Evolutionary conservation across 495 filamentous ascomycete species (phyloP).

Genomic region (Penicillium cosmopolitanum): DNA sequence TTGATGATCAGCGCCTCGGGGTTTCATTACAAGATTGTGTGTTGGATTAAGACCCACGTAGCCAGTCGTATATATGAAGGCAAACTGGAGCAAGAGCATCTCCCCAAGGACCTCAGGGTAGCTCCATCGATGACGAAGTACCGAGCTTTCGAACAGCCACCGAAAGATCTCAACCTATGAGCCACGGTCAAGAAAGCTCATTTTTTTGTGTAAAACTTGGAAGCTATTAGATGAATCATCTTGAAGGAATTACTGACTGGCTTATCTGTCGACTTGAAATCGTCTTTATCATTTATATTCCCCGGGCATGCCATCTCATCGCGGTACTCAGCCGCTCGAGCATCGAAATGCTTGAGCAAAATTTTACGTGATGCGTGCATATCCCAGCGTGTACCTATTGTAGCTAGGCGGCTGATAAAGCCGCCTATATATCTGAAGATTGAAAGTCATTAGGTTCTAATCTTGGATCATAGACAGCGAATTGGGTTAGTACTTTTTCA

Average conservation of each 20-base stretch:
- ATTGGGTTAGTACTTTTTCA: constrained; percentile 19
- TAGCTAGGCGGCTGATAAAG: constrained; percentile 19
- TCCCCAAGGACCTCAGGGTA: constrained; percentile 32
- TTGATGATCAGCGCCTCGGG: neutral
- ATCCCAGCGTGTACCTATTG: constrained; percentile 27
- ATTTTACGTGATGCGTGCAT: constrained; percentile 32
- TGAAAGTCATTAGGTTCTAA: neutral
- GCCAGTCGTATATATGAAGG: constrained; percentile 32
- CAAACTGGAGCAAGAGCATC: constrained; percentile 31
- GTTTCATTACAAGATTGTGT: neutral
- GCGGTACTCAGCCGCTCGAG: constrained; percentile 27
- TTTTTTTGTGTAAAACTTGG: neutral
- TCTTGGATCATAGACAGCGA: neutral
- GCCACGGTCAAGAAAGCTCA: neutral
- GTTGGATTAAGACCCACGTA: constrained; percentile 17
- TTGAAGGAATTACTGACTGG: constrained; percentile 18
- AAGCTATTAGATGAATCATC: too few relatives aligned
- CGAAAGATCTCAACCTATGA: constrained; percentile 29
- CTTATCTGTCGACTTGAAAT: constrained; percentile 5
- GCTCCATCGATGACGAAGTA: constrained; percentile 25
- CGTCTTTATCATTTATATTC: neutral
- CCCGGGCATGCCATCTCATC: constrained; percentile 14
- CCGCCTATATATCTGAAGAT: constrained; percentile 25
- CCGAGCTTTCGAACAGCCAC: constrained; percentile 29
- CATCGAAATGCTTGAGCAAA: constrained; percentile 28